Evolutionary conservation across 441 rosid genomes (phyloP), one percentile per base, ranked within the genome.

Genomic region (Capsella rubella): DNA sequence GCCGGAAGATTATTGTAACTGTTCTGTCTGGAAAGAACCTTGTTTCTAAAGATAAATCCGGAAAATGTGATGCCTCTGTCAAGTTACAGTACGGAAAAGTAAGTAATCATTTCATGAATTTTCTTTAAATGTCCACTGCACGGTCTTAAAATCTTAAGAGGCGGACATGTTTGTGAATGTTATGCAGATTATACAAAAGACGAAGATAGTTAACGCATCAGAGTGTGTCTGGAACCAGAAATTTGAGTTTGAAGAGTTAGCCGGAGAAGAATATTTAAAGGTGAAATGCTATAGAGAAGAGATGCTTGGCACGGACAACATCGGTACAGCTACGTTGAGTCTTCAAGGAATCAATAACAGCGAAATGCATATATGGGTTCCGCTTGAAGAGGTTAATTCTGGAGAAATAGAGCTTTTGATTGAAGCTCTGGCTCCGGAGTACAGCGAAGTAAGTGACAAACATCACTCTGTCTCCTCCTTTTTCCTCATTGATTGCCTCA

Each of bases 61-160:
- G 97, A 69, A 94, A 87, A 78, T 84, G 85, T 49, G 86, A 87
- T 18, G 86, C 93, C 15, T 87, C 83, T 75, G 89, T 90, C 71
- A 95, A 89, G 83, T 80, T 95, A 86, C 97, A 95, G 57, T 95
- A 88, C 37, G 98, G 98, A 67, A 95, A 95, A 93, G 99, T 92
- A 68, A 29, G 66, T 75, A 62, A 55, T 51, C 18, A 46, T 49
- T 45, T 32, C 58, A 27, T 42, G 51, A 5, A 51, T 69, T 13
- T 57, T 9, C 29, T 9, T 29, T 12, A 27, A 5, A 3, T 40
- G 53, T 42, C 31, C 3, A 31, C 43, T 15, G 32, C 18, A 42
- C 0, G 13, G 42, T 53, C 27, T 14, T 18, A 27, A n/a, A 52
- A 39, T 15, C 52, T 29, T 39, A 43, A 31, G 21, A 55, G 5